These are phyloP conservation scores for Apiospora malaysiana DNA, from an alignment of 2,329 filamentous ascomycete species.

Conservation along the genomic window DNA sequence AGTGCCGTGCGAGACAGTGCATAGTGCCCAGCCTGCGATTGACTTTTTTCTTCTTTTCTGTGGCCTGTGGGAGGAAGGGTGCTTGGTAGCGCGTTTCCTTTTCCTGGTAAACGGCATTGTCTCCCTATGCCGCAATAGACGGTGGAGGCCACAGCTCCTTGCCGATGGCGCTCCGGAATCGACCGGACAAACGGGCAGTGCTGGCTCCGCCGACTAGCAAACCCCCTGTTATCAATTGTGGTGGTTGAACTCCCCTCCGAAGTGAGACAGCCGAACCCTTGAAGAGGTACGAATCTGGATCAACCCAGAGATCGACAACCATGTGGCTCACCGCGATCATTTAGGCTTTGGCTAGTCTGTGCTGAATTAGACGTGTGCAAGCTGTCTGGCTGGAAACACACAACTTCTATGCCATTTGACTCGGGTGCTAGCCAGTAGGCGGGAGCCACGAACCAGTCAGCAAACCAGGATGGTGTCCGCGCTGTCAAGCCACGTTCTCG, in stretches of 20 bases:
- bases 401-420: conserved; percentile 29
- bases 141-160: conserved; percentile 15
- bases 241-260: conserved; percentile 4
- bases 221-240: neutral
- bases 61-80: neutral
- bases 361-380: conserved; percentile 22
- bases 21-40: neutral
- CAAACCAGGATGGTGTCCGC: conserved; percentile 22
- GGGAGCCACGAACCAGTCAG: conserved; percentile 35
- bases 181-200: conserved; percentile 17
- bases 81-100: neutral
- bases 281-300: conserved; percentile 19
- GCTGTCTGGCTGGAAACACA: conserved; percentile 21
- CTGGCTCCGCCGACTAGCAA: neutral
- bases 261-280: conserved; percentile 8
- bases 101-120: neutral
- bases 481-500: conserved; percentile 16
- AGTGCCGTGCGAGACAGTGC: neutral
- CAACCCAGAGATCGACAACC: conserved; percentile 28
- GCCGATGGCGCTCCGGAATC: conserved; percentile 7
- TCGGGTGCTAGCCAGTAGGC: conserved; percentile 34
- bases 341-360: conserved; percentile 20
- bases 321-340: conserved; percentile 32
- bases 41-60: neutral
- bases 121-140: conserved; percentile 12